Evolutionary conservation across 768 basidiomycete genomes (phyloP), one percentile per base, ranked within the genome.

Genomic region (Rhodosporidiobolus odoratus): DNA sequence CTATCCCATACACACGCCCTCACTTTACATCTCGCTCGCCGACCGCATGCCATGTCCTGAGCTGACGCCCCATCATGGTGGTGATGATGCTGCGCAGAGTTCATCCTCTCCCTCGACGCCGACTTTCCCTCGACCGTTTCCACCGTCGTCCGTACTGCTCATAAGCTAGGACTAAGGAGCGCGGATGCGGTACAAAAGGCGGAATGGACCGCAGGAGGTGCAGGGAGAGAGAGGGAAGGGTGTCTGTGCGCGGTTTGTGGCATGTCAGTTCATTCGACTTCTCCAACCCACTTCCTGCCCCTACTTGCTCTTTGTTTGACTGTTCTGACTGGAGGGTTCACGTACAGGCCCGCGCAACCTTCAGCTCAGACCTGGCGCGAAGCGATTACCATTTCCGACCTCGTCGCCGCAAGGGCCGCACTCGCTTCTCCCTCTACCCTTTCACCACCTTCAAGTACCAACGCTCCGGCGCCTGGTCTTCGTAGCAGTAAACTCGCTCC

Each of bases 61-160:
- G n/a, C 35, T 37, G 35, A 40, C 57, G 7, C 61, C n/a, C n/a
- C n/a, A n/a, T n/a, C n/a, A 34, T 45, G 68, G 64, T 30, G 45
- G 64, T 52, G 25, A 48, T 8, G 12, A 9, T 10, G 5, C 23
- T 21, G 2, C 13, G 25, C 63, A 73, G 72, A 69, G 38, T 74
- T 74, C 32, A 59, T 74, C 30, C 23, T 64, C 25, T 50, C 62
- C 25, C 65, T 77, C 37, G 73, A 77, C 34, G 63, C 54, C 32
- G 57, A 61, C 27, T 77, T 77, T 63, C 75, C 76, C 3, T 71
- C 69, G 8, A 77, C 76, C 8, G 75, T 75, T 10, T 76, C 74
- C 34, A 74, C 72, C 64, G 72, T 77, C 64, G 60, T 69, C 27
- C 68, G 74, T 17, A 77, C 76, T 2, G 73, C 75, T 0, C 71